These are phyloP conservation scores for Draba incana DNA, from an alignment of 345 rosid genomes.

Conservation along the genomic window DNA sequence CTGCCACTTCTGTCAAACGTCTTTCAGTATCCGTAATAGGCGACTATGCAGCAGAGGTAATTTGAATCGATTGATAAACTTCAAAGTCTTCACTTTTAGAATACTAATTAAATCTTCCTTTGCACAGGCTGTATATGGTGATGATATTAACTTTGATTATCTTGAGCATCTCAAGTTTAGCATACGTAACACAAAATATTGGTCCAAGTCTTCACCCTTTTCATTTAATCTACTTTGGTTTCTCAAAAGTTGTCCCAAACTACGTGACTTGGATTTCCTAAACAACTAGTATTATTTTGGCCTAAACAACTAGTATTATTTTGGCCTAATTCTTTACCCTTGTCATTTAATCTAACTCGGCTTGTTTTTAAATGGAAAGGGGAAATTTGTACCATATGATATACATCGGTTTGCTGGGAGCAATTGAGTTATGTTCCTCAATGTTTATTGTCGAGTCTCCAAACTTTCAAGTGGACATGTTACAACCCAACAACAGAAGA, in stretches of 20 bases:
- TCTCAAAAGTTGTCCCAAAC: not conserved
- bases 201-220: no score
- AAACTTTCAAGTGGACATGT: not conserved
- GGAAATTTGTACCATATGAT: no score
- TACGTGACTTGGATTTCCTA: not conserved
- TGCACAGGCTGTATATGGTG: no score
- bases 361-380: not conserved
- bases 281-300: not conserved
- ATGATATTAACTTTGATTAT: no score
- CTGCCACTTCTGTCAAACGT: no score
- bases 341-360: not conserved
- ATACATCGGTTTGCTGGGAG: not conserved
- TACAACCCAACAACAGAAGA: no score
- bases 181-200: no score
- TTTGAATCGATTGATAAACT: not conserved
- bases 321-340: not conserved
- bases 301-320: not conserved
- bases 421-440: not conserved
- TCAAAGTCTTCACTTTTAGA: no score
- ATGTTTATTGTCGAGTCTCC: not conserved
- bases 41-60: not conserved
- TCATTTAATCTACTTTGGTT: not conserved
- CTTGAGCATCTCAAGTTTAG: no score
- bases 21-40: not conserved
- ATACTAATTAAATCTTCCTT: no score